Percentiles rank a stretch among this genome's conserved stretches.
Conservation (phyloP, 2,329 filamentous ascomycete genomes). For the Ascochyta rabiei region DNA sequence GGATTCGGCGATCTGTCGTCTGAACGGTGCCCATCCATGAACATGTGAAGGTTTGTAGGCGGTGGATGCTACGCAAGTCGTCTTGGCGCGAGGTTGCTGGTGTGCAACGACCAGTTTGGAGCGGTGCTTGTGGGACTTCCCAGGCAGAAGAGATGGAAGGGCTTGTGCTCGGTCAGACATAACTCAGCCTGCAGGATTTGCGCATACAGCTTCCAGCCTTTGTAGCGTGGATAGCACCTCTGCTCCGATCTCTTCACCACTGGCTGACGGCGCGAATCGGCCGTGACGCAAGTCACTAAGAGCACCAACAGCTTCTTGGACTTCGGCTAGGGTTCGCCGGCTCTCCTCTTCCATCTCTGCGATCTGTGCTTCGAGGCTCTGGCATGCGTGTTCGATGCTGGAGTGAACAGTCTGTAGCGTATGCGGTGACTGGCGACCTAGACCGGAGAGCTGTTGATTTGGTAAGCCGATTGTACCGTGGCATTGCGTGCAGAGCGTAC, state of each 20-base stretch:
- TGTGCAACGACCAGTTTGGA: neutral
- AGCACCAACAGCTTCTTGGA: constrained; percentile 70
- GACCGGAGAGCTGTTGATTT: constrained; percentile 61
- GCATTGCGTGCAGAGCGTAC: constrained; percentile 20
- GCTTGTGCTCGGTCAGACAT: too few relatives aligned
- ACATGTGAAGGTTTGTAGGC: neutral
- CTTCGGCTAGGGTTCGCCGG: constrained; percentile 62
- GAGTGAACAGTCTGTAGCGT: constrained; percentile 68
- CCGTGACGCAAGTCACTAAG: constrained; percentile 86
- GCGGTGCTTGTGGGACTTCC: neutral
- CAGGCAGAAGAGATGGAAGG: neutral
- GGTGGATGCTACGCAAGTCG: neutral
- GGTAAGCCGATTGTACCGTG: constrained; percentile 15
- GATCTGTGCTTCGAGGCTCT: constrained; percentile 72
- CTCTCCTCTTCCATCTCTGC: constrained; percentile 69
- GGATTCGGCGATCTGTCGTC: neutral
- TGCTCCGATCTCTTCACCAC: constrained; percentile 65
- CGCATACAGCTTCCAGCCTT: constrained; percentile 68
- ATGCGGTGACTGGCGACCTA: constrained; percentile 59
- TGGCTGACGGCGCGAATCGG: constrained; percentile 60
- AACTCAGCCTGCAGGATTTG: constrained; percentile 28
- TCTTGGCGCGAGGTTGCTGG: neutral
- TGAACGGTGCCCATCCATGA: neutral
- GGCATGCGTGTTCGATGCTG: constrained; percentile 70
- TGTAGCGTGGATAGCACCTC: constrained; percentile 72